Evolutionary conservation across 2,329 filamentous ascomycete genomes (phyloP), one percentile per base, ranked within the genome.

Genomic region (Ilyonectria mors-panacis): DNA sequence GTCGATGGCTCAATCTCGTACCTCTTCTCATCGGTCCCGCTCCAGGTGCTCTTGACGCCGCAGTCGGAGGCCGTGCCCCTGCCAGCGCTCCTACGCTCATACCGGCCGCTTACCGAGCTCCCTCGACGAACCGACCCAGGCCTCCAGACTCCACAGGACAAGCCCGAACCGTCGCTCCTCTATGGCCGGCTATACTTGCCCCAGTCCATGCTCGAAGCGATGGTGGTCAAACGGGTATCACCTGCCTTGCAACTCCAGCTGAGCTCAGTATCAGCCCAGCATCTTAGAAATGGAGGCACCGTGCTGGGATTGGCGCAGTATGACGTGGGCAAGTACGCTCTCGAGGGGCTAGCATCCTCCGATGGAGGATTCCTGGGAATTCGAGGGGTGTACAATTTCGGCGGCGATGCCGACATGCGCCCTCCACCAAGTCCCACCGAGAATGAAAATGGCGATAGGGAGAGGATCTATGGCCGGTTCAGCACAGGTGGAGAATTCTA

Each of bases 1-100:
- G 95, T 99, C 58, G 95, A 98, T 83, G 96, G 96, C 79, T 97
- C 94, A n/a, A 89, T 99, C 64, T 97, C 95, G 15, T 99, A 98
- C 82, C 89, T 99, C 60, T 98, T 97, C 84, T 97, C 94, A 55
- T 97, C 94, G 3, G 86, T 96, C 9, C 91, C 94, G 13, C 87
- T 98, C 63, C 83, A 86, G 44, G 85, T 91, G 58, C 83, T 88
- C 83, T 70, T 94, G 86, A 80, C 85, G 12, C 89, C 87, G 12
- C 88, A 90, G 80, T 97, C 94, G 74, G 90, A 91, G 54, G 84
- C 88, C 23, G 91, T 98, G 42, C 90, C 94, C 15, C 85, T 99
- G 10, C 91, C 91, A 35, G 88, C 91, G 72, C 87, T 98, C 23
- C 89, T 97, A 56, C 89, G 90, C 63, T 94, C 95, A 1, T 98